phyloP scores from a whole-genome alignment of 805 yeast species.

The Metschnikowia cubensis region DNA sequence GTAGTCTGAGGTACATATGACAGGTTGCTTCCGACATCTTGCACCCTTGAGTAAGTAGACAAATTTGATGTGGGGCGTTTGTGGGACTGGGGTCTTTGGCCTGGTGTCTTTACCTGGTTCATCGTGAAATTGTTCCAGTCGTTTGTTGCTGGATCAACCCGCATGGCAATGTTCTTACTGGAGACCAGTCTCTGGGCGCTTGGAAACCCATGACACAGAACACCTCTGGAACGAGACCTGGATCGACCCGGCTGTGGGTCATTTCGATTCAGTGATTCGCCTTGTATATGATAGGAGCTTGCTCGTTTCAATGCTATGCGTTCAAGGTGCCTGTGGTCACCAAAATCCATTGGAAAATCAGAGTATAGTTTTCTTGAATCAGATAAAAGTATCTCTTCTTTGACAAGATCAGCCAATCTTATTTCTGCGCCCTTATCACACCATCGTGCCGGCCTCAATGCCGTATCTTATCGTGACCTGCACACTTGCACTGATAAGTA shows the following conservation, averaged over 20 bases:
- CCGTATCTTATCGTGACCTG: slow-evolving; percentile 3
- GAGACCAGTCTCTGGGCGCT: neutral
- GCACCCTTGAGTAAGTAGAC: neutral
- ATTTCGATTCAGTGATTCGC: neutral
- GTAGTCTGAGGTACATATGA: neutral
- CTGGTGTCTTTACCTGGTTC: neutral
- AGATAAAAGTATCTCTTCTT: neutral
- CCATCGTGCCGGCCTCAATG: neutral
- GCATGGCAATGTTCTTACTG: slow-evolving; percentile 1
- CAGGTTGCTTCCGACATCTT: neutral
- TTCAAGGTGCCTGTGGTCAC: slow-evolving; percentile 1
- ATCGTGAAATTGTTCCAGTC: neutral
- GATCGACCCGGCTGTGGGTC: neutral
- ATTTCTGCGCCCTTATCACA: slow-evolving; percentile 2
- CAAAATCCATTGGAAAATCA: neutral
- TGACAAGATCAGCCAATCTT: neutral
- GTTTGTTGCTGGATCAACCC: neutral
- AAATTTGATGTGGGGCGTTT: neutral
- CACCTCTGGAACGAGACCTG: neutral
- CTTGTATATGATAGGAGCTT: slow-evolving; percentile 1
- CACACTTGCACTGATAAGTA: neutral
- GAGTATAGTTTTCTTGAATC: neutral
- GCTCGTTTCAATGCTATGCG: neutral
- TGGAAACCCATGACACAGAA: neutral
- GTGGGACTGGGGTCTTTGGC: neutral